Percentiles rank a stretch among this genome's conserved stretches.
Conservation (phyloP, 1,284 basidiomycete genomes). For the Microbotryomycetes sp. region DNA sequence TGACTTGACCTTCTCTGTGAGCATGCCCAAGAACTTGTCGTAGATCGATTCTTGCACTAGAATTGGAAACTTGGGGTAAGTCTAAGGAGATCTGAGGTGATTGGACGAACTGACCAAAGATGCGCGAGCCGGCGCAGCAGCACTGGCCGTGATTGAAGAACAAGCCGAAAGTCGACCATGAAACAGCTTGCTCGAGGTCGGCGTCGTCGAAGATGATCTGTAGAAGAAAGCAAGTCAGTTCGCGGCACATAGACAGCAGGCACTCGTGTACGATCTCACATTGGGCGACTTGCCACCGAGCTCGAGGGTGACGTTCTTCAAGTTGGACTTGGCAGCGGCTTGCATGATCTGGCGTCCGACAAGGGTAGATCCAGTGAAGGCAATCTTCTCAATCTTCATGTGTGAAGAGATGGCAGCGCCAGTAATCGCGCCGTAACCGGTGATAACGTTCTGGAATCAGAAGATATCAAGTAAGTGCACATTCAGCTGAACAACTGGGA, state of each 20-base stretch:
- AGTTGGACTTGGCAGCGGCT: slow-evolving; percentile 69
- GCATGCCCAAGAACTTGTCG: slow-evolving; percentile 57
- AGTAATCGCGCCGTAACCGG: slow-evolving; percentile 68
- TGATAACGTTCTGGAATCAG: slow-evolving; percentile 9
- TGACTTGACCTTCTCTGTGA: slow-evolving; percentile 53
- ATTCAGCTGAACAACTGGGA: neutral
- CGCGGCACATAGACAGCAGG: slow-evolving; percentile 43
- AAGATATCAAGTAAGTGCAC: neutral
- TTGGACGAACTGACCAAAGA: slow-evolving; percentile 63
- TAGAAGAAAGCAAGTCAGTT: neutral
- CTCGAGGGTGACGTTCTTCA: slow-evolving; percentile 90
- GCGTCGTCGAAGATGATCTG: slow-evolving; percentile 47
- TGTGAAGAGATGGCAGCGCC: slow-evolving; percentile 69
- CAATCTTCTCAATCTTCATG: slow-evolving; percentile 46
- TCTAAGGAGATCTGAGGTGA: neutral
- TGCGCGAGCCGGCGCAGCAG: slow-evolving; percentile 76
- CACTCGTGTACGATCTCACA: slow-evolving; percentile 43
- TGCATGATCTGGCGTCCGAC: slow-evolving; percentile 81
- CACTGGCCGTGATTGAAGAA: slow-evolving; percentile 71
- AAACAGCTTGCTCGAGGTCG: slow-evolving; percentile 64
- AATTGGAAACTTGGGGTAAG: neutral
- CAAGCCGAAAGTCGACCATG: slow-evolving; percentile 60
- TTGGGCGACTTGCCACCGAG: slow-evolving; percentile 87
- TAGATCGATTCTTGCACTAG: slow-evolving; percentile 48
- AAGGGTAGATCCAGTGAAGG: slow-evolving; percentile 58